These are phyloP conservation scores for Jaapia argillacea DNA, from an alignment of 768 basidiomycete genomes.

Conservation along the genomic window DNA sequence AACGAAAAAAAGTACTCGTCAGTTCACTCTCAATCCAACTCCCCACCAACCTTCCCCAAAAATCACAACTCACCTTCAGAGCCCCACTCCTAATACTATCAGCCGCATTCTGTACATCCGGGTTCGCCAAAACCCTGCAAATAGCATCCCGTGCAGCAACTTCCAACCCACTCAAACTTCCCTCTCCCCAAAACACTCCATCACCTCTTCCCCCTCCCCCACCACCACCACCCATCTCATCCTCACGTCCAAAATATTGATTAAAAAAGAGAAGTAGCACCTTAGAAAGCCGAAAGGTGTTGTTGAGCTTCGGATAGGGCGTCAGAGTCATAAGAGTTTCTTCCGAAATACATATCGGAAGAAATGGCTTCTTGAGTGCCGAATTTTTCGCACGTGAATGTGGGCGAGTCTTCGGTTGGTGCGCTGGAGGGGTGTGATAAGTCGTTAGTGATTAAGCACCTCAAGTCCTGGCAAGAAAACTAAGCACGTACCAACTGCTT, in stretches of 20 bases:
- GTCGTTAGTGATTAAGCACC: slow-evolving; percentile 11
- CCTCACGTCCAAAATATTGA: slow-evolving; percentile 90
- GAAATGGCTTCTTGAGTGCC: slow-evolving; percentile 92
- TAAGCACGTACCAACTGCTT: slow-evolving; percentile 13
- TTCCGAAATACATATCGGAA: slow-evolving; percentile 94
- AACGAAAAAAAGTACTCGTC: too few relatives aligned
- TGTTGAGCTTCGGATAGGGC: slow-evolving; percentile 67
- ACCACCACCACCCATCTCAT: slow-evolving; percentile 60
- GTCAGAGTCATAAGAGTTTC: slow-evolving; percentile 75
- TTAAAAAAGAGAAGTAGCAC: slow-evolving; percentile 90
- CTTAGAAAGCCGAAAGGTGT: slow-evolving; percentile 78
- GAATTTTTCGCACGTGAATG: slow-evolving; percentile 83
- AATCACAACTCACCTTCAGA: slow-evolving; percentile 67
- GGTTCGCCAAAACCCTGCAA: slow-evolving; percentile 65
- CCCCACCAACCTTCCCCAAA: too few relatives aligned
- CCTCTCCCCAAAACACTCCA: slow-evolving; percentile 42
- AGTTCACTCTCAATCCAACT: too few relatives aligned
- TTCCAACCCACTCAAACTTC: slow-evolving; percentile 43
- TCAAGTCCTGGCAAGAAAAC: neutral
- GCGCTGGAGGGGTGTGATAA: too few relatives aligned
- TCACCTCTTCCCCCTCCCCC: slow-evolving; percentile 31
- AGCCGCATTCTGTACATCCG: slow-evolving; percentile 79
- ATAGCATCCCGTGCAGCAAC: slow-evolving; percentile 68
- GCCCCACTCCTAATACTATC: slow-evolving; percentile 75
- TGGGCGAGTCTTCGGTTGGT: slow-evolving; percentile 58